Conservation (phyloP, 164 flowering plant species). For the Nymphaea thermarum region DNA sequence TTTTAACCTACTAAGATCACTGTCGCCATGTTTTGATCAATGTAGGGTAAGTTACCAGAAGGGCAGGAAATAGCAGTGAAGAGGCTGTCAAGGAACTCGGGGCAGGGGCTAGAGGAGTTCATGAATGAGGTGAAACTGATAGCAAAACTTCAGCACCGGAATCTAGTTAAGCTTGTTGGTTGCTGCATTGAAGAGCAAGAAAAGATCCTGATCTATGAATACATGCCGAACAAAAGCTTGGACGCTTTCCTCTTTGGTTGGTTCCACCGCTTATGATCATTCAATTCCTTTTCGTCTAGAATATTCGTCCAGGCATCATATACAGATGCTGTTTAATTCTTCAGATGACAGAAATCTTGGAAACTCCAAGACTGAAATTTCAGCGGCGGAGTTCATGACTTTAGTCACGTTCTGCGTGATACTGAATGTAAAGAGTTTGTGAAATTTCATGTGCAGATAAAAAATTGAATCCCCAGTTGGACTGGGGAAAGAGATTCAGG, state of each 20-base stretch:
- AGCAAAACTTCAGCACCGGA: conserved; percentile 20
- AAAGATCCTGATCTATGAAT: conserved; percentile 16
- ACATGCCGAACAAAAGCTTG: conserved; percentile 17
- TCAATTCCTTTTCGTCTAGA: no score
- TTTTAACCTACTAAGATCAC: no score
- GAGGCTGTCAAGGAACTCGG: conserved; percentile 14
- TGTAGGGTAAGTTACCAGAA: conserved; percentile 12
- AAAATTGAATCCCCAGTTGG: background rate
- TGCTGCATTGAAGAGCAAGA: conserved; percentile 13
- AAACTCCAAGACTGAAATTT: no score
- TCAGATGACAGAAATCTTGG: no score
- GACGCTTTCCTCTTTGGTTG: conserved; percentile 13
- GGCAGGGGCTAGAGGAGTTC: conserved; percentile 14
- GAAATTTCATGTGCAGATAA: background rate
- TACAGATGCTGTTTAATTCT: no score
- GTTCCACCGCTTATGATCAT: background rate
- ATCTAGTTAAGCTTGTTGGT: conserved; percentile 16
- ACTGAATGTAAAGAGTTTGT: no score
- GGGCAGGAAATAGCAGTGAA: conserved; percentile 18
- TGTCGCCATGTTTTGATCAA: no score
- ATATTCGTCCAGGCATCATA: no score
- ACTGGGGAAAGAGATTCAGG: conserved; percentile 5
- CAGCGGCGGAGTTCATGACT: no score
- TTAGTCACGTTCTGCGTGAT: no score
- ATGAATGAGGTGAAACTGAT: conserved; percentile 15